Evolutionary conservation across 1,284 basidiomycete genomes (phyloP).

Genomic region (Ganoderma lucidum): DNA sequence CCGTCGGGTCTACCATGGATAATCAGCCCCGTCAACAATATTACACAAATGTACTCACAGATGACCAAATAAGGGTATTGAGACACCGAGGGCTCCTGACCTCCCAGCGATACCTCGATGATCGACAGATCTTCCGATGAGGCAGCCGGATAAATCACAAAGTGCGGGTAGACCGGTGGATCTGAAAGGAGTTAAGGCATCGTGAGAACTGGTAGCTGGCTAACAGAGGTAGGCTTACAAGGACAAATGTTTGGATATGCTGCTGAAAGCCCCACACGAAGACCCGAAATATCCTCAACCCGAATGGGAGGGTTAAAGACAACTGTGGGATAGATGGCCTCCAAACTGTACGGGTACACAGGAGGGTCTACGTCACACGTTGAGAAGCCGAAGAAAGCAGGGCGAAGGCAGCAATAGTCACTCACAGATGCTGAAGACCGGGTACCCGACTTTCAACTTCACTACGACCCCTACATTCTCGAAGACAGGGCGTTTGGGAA

Average conservation of each 20-base stretch:
- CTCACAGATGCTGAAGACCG: conserved; percentile 33
- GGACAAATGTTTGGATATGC: conserved; percentile 34
- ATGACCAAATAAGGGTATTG: conserved; percentile 29
- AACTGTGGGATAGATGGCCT: conserved; percentile 29
- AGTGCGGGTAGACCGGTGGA: conserved; percentile 47
- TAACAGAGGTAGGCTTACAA: conserved; percentile 27
- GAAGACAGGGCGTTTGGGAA: background rate
- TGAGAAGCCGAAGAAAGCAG: too few relatives aligned
- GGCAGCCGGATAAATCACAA: conserved; percentile 49
- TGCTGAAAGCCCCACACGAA: conserved; percentile 23
- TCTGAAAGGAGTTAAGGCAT: conserved; percentile 23
- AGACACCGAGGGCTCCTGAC: conserved; percentile 8
- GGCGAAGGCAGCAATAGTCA: background rate
- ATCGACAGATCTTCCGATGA: background rate
- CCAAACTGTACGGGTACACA: conserved; percentile 33
- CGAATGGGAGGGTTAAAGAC: background rate
- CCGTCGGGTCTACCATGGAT: conserved; percentile 3
- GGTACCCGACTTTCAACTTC: conserved; percentile 21
- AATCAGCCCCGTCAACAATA: background rate
- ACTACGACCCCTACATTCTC: conserved; percentile 9
- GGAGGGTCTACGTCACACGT: conserved; percentile 24
- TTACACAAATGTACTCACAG: conserved; percentile 15
- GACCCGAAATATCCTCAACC: background rate
- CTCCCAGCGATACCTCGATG: conserved; percentile 8
- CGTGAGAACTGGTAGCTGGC: background rate